phyloP scores from a whole-genome alignment of 2,329 filamentous ascomycete genomes.

The Hypoxylon sp. region DNA sequence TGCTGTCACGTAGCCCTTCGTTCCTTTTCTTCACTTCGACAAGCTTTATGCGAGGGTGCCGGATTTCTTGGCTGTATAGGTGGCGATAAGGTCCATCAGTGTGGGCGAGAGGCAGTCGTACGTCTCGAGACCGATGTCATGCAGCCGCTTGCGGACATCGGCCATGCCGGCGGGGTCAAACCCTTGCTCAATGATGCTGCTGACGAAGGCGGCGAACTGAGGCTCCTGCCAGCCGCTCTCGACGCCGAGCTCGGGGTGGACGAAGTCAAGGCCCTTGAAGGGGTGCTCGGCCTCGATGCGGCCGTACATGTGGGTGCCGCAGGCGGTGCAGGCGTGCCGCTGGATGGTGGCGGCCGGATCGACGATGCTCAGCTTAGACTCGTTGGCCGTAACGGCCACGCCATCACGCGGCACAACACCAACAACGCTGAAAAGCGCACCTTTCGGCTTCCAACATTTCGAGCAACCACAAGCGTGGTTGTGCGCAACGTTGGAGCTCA shows the following conservation, averaged over 20 bases:
- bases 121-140: slow-evolving; percentile 62
- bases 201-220: slow-evolving; percentile 74
- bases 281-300: slow-evolving; percentile 70
- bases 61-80: slow-evolving; percentile 61
- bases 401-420: slow-evolving; percentile 65
- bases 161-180: slow-evolving; percentile 63
- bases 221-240: slow-evolving; percentile 72
- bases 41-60: slow-evolving; percentile 35
- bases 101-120: slow-evolving; percentile 69
- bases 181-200: slow-evolving; percentile 73
- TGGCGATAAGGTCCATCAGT: slow-evolving; percentile 69
- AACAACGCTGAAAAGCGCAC: slow-evolving; percentile 70
- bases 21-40: neutral
- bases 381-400: slow-evolving; percentile 64
- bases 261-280: slow-evolving; percentile 74
- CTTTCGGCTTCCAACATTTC: slow-evolving; percentile 74
- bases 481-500: slow-evolving; percentile 67
- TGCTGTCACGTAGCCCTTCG: neutral
- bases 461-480: slow-evolving; percentile 77
- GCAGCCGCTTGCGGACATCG: slow-evolving; percentile 62
- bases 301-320: slow-evolving; percentile 69
- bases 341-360: slow-evolving; percentile 65
- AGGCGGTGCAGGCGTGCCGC: slow-evolving; percentile 67
- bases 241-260: slow-evolving; percentile 64
- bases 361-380: slow-evolving; percentile 63